These are phyloP conservation scores for Psidium friedrichsthalianum DNA, from an alignment of 345 rosid species.

Conservation along the genomic window DNA sequence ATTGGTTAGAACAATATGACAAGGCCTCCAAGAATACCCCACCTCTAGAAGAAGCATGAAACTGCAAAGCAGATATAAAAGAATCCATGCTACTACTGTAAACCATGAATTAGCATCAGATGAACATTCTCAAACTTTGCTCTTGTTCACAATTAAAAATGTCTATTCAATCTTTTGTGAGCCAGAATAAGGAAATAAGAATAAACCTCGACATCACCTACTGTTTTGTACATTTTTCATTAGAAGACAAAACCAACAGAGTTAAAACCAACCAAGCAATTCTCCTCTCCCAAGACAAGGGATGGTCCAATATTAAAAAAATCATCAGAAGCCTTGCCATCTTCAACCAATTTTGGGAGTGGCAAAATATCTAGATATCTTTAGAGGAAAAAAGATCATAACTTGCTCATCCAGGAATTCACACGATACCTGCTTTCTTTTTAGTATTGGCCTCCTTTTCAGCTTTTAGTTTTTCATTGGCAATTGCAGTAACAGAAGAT, in stretches of 20 bases:
- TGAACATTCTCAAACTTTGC: neutral
- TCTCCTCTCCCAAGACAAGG: neutral
- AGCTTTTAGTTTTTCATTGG: constrained; percentile 79
- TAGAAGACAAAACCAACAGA: neutral
- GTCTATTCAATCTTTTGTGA: neutral
- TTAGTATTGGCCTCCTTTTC: constrained; percentile 78
- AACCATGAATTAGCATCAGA: neutral
- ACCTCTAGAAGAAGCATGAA: neutral
- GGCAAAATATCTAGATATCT: neutral
- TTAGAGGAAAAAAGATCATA: neutral
- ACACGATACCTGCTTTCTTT: constrained; percentile 58
- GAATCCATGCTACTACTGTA: neutral
- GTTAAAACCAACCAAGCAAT: neutral
- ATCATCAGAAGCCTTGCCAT: neutral
- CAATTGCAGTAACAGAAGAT: constrained; percentile 72
- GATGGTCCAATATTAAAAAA: neutral
- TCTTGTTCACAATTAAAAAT: neutral
- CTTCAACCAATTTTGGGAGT: neutral
- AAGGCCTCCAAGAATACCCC: neutral
- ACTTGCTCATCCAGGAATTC: neutral
- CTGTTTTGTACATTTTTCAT: neutral
- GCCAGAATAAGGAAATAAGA: neutral
- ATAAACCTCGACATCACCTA: neutral
- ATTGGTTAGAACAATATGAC: neutral
- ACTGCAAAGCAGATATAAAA: neutral